Evolutionary conservation across 176 grass and related monocot genomes (phyloP).

Genomic region (Juncus effusus): DNA sequence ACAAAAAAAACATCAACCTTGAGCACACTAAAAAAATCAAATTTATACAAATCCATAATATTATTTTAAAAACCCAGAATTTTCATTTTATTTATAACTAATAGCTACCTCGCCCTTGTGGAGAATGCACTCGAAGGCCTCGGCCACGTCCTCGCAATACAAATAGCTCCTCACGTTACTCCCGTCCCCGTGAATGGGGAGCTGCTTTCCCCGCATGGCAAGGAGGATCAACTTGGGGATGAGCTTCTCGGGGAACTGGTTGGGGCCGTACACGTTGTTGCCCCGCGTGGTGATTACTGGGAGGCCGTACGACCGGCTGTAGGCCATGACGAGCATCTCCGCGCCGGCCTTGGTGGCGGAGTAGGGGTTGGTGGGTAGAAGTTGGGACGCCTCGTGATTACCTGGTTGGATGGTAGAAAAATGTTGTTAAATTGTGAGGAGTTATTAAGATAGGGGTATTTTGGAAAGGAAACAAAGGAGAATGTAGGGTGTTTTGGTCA

Average conservation of each 20-base stretch:
- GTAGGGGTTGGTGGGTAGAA: conserved; percentile 72
- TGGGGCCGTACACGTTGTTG: conserved; percentile 77
- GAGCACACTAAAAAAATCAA: background rate
- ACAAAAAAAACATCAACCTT: background rate
- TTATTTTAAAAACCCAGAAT: background rate
- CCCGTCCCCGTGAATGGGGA: conserved; percentile 76
- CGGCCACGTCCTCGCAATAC: conserved; percentile 74
- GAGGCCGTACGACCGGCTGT: conserved; percentile 69
- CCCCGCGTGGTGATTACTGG: conserved; percentile 73
- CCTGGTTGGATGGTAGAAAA: too few species aligned
- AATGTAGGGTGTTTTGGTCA: too few species aligned
- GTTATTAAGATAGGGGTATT: too few species aligned
- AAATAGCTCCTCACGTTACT: conserved; percentile 73
- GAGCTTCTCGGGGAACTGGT: conserved; percentile 84
- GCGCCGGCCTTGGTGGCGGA: conserved; percentile 69
- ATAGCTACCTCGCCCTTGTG: conserved; percentile 57
- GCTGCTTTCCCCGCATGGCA: conserved; percentile 50
- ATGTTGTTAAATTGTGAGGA: too few species aligned
- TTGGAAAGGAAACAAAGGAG: too few species aligned
- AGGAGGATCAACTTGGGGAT: conserved; percentile 76
- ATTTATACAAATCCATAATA: background rate
- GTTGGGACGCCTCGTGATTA: conserved; percentile 70
- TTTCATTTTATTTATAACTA: conserved; percentile 5
- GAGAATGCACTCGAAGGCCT: conserved; percentile 77
- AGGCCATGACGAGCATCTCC: conserved; percentile 85